A percentile compares a stretch with the other conserved stretches of the same genome.
These are phyloP conservation scores for Tephrocybe rancida DNA, from an alignment of 768 basidiomycete species.

Conservation along the genomic window DNA sequence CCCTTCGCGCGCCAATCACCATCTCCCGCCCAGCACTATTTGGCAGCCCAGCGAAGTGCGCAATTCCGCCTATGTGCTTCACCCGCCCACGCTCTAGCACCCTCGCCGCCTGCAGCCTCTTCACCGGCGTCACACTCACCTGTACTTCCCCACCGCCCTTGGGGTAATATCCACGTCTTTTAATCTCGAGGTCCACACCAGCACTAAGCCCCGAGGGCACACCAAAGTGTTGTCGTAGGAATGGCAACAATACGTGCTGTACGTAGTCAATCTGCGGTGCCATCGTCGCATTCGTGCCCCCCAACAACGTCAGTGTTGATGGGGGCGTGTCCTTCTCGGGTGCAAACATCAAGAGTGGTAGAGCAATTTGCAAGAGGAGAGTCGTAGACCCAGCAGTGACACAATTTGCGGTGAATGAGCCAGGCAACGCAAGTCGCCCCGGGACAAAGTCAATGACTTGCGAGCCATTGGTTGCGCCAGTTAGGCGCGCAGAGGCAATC, in stretches of 20 bases:
- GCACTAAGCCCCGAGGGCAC: conserved; percentile 20
- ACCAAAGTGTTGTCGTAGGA: conserved; percentile 60
- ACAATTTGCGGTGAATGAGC: conserved; percentile 42
- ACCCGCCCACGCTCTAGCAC: conserved; percentile 62
- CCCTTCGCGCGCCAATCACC: conserved; percentile 50
- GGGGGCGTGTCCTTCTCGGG: conserved; percentile 23
- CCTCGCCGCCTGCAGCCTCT: conserved; percentile 38
- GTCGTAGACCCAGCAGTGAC: conserved; percentile 73
- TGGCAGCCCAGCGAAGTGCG: conserved; percentile 73
- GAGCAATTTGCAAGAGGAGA: conserved; percentile 69
- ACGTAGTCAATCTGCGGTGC: conserved; percentile 82
- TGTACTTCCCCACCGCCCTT: conserved; percentile 69
- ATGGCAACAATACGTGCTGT: conserved; percentile 67
- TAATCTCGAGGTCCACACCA: conserved; percentile 47
- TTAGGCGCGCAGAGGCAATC: conserved; percentile 58
- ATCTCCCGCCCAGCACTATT: conserved; percentile 54
- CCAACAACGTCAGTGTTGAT: conserved; percentile 57
- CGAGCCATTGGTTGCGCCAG: conserved; percentile 58
- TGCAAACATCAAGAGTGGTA: conserved; percentile 70
- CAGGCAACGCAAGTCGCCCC: conserved; percentile 41
- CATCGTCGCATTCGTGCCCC: conserved; percentile 71
- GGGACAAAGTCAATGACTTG: conserved; percentile 58
- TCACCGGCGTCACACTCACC: conserved; percentile 39
- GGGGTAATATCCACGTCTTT: conserved; percentile 70
- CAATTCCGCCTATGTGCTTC: conserved; percentile 51